These are phyloP conservation scores for Fusarium secorum DNA, from an alignment of 2,329 filamentous ascomycete species.

Conservation along the genomic window DNA sequence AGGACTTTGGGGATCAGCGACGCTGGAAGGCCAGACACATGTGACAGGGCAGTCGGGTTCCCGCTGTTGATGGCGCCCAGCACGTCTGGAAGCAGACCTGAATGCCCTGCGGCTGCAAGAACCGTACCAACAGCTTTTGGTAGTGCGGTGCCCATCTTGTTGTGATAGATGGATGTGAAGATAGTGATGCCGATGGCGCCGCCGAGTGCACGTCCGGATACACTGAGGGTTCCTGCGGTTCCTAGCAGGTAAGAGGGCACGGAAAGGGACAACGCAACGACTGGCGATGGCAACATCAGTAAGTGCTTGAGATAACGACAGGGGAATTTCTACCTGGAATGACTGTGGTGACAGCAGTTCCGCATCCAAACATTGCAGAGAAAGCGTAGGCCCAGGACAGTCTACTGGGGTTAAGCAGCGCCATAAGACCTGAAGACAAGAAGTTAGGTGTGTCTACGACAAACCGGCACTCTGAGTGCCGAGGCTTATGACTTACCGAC, in stretches of 20 bases:
- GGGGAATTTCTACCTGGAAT: not conserved
- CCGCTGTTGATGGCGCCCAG: not conserved
- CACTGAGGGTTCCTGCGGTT: not conserved
- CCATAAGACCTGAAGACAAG: not conserved
- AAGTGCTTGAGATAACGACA: rapidly evolving
- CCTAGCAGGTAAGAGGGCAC: not conserved
- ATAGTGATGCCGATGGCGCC: not conserved
- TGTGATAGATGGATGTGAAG: not conserved
- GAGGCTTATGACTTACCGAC: not conserved
- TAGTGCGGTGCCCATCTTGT: not conserved
- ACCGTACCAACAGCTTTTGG: not conserved
- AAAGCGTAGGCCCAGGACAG: not conserved
- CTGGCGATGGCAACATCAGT: rapidly evolving
- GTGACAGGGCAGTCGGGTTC: not conserved
- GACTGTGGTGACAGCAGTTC: not conserved
- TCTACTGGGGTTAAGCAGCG: not conserved
- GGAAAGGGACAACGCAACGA: not conserved
- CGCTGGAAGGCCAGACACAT: not conserved
- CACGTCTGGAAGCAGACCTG: not conserved
- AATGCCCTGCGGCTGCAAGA: not conserved
- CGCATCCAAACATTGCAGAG: not conserved
- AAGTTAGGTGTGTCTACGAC: no score
- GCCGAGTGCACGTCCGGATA: not conserved
- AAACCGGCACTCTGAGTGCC: rapidly evolving
- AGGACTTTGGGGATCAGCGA: not conserved